Evolutionary conservation across 2,329 filamentous ascomycete species (phyloP).

Genomic region (Aspergillus sp.): DNA sequence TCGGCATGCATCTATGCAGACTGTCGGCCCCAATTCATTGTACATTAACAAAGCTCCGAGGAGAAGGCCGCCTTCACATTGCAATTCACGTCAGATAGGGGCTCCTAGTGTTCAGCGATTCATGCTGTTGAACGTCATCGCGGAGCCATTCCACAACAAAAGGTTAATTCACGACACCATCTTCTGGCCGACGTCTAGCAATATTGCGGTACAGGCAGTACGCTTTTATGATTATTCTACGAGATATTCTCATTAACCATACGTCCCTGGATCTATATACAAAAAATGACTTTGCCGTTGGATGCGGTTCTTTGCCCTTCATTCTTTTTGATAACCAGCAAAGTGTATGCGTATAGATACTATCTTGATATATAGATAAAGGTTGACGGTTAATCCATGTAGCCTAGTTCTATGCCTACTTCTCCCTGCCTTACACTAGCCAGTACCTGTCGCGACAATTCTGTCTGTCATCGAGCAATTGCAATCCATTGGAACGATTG

Average conservation of each 20-base stretch:
- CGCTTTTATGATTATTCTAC: neutral
- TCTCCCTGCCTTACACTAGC: too few species aligned
- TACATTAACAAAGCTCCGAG: neutral
- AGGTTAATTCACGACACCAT: neutral
- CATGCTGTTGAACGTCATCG: neutral
- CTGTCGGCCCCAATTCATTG: neutral
- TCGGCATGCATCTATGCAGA: neutral
- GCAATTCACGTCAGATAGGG: neutral
- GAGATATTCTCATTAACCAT: neutral
- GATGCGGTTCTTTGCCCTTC: too few species aligned
- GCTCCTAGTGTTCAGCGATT: too few species aligned
- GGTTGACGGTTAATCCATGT: too few species aligned
- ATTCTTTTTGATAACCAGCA: too few species aligned
- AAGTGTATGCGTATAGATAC: too few species aligned
- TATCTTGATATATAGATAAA: too few species aligned
- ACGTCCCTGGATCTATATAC: neutral
- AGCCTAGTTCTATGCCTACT: too few species aligned
- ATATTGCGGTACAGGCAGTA: neutral
- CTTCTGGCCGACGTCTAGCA: neutral
- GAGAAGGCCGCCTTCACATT: neutral
- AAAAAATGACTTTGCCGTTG: neutral
- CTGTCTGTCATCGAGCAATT: too few species aligned
- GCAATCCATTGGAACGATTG: neutral
- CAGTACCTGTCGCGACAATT: too few species aligned
- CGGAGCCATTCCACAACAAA: neutral